phyloP scores from a whole-genome alignment of 1,284 basidiomycete species.

The Pterulicium gracile region DNA sequence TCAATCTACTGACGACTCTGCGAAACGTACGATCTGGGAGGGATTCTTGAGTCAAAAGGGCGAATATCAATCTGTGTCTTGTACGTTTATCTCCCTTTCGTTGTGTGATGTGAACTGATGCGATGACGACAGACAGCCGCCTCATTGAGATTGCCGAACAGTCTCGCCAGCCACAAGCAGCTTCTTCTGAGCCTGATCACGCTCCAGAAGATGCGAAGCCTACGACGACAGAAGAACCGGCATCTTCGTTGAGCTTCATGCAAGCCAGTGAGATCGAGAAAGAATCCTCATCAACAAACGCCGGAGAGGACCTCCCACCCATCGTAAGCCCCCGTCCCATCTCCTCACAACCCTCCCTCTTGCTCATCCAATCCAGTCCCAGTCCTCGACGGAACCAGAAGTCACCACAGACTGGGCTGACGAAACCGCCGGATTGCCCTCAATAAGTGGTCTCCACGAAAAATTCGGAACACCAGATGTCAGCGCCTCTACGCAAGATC shows the following conservation, averaged over 20 bases:
- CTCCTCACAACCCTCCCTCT: constrained; percentile 2
- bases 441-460: constrained; percentile 45
- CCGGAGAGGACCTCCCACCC: constrained; percentile 2
- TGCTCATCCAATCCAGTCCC: constrained; percentile 1
- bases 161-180: neutral
- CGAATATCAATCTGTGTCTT: too few species aligned
- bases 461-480: constrained; percentile 38
- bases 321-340: constrained; percentile 1
- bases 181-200: neutral
- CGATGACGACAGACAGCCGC: neutral
- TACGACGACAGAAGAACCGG: neutral
- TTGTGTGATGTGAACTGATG: neutral
- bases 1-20: too few species aligned
- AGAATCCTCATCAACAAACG: constrained; percentile 8
- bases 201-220: neutral
- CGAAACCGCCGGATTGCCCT: constrained; percentile 44
- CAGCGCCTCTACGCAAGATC: constrained; percentile 39
- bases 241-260: neutral
- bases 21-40: too few species aligned
- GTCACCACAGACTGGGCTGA: constrained; percentile 49
- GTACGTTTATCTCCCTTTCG: neutral
- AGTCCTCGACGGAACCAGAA: constrained; percentile 3
- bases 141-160: neutral
- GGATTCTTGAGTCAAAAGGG: too few species aligned
- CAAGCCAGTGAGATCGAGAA: neutral